These are phyloP conservation scores for Venturia effusa DNA, from an alignment of 2,329 filamentous ascomycete species.

Conservation along the genomic window DNA sequence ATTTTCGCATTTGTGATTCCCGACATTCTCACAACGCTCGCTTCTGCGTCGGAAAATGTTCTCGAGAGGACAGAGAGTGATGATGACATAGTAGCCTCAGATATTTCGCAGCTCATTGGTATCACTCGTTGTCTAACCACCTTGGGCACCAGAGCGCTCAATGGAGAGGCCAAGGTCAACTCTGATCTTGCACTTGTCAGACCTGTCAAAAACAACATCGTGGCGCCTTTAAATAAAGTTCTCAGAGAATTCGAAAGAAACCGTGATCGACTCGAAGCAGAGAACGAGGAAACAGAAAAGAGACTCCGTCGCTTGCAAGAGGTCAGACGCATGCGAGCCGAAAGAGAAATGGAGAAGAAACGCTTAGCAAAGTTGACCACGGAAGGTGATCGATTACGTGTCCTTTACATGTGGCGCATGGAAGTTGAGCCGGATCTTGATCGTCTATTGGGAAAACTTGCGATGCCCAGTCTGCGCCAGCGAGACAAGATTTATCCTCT, in stretches of 20 bases:
- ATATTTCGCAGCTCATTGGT: neutral
- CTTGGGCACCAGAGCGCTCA: neutral
- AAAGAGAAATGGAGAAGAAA: neutral
- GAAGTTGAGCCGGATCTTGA: neutral
- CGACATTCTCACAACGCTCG: neutral
- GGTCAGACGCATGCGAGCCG: neutral
- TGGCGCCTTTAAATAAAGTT: conserved; percentile 5
- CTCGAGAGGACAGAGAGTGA: neutral
- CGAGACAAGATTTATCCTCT: neutral
- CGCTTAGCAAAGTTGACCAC: neutral
- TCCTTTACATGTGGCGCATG: neutral
- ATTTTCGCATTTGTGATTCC: neutral
- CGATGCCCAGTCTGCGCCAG: neutral
- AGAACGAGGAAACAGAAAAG: neutral
- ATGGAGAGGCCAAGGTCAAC: neutral
- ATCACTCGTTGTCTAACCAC: neutral
- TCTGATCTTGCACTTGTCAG: neutral
- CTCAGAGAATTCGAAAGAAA: neutral
- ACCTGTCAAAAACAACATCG: conserved; percentile 2
- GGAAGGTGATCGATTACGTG: neutral
- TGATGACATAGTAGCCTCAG: neutral
- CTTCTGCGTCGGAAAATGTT: neutral
- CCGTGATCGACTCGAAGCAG: neutral
- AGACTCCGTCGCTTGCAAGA: neutral
- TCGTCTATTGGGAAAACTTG: neutral